A percentile compares a stretch with the other conserved stretches of the same genome.
Conservation (phyloP, 192 early-diverging fungal species). For the Coemansia asiatica region DNA sequence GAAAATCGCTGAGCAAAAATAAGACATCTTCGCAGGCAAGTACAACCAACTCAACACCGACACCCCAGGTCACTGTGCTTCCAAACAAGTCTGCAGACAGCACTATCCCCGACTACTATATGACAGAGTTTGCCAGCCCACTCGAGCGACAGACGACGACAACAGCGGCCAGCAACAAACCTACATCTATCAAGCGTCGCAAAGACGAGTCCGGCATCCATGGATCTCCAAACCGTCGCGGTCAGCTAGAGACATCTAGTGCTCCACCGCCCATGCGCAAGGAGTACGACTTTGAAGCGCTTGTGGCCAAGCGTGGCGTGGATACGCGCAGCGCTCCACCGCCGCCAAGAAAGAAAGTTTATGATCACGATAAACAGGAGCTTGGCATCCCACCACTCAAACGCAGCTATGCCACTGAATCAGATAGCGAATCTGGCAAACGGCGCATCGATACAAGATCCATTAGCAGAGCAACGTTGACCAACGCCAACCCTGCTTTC, state of each 20-base stretch:
- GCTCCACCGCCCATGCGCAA: constrained; percentile 1
- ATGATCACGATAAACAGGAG: neutral
- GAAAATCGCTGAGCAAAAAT: constrained; percentile 17
- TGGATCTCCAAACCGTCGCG: neutral
- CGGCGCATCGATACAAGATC: constrained; percentile 11
- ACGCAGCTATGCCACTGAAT: constrained; percentile 11
- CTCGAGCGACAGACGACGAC: neutral
- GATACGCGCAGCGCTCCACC: constrained; percentile 13
- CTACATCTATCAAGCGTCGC: neutral
- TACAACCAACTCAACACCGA: constrained; percentile 9
- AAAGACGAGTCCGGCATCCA: neutral
- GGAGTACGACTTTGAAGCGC: neutral
- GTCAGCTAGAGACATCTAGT: neutral
- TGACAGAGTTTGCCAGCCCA: constrained; percentile 6
- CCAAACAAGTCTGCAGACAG: constrained; percentile 11
- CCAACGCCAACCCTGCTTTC: neutral
- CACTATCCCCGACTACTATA: constrained; percentile 36
- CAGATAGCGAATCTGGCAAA: constrained; percentile 6
- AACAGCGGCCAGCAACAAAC: constrained; percentile 1
- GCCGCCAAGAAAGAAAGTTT: neutral
- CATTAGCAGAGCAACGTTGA: constrained; percentile 1
- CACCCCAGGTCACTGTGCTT: constrained; percentile 10
- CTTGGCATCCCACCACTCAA: constrained; percentile 4
- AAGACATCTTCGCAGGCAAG: constrained; percentile 6
- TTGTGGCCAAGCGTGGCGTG: neutral